phyloP scores from a whole-genome alignment of 2,329 filamentous ascomycete genomes.

The Westerdykella ornata region DNA sequence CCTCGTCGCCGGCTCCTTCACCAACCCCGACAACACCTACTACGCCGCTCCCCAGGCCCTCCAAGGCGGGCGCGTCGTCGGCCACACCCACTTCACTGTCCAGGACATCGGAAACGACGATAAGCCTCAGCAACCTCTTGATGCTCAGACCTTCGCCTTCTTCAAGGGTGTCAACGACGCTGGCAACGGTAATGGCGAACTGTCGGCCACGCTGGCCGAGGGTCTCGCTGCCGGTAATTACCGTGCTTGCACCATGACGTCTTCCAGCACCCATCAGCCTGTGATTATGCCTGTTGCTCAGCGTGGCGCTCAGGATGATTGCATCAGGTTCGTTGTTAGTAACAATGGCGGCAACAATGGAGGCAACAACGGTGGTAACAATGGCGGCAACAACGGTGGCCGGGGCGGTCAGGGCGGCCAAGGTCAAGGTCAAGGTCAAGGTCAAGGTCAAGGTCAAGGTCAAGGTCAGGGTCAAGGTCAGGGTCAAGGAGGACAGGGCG shows the following conservation, averaged over 20 bases:
- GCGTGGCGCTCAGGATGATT: constrained; percentile 50
- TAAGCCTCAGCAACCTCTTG: constrained; percentile 32
- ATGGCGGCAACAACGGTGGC: constrained; percentile 7
- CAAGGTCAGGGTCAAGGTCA: too few species aligned
- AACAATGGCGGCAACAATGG: constrained; percentile 4
- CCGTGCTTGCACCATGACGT: constrained; percentile 49
- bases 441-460: background rate
- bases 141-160: constrained; percentile 46
- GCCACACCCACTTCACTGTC: constrained; percentile 49
- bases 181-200: constrained; percentile 43
- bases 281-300: constrained; percentile 54
- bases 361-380: constrained; percentile 2
- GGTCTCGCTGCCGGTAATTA: constrained; percentile 47
- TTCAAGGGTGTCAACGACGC: constrained; percentile 54
- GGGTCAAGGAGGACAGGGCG: constrained; percentile 4
- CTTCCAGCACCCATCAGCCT: constrained; percentile 50
- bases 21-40: constrained; percentile 50
- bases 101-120: constrained; percentile 42
- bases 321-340: constrained; percentile 44
- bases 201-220: constrained; percentile 41
- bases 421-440: constrained; percentile 3
- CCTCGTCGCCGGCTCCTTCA: constrained; percentile 49
- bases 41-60: constrained; percentile 51
- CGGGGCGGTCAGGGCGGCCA: constrained; percentile 7
- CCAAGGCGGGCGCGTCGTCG: constrained; percentile 38